Conservation (phyloP, 1,284 basidiomycete genomes). For the Leccinum pachyderme region DNA sequence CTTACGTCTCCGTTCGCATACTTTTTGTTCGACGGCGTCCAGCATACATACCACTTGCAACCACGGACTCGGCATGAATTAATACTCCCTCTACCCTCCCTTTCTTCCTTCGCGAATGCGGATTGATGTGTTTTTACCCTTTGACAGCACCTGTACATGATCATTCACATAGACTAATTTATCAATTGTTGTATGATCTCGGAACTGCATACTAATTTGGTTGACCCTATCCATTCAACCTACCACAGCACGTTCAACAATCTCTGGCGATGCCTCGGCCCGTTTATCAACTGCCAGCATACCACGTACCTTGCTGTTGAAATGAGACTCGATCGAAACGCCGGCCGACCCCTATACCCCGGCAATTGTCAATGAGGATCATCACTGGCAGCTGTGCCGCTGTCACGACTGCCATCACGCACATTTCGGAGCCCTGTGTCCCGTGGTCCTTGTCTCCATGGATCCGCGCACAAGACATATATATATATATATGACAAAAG, state of each 20-base stretch:
- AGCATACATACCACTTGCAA: constrained; percentile 1
- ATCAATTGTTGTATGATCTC: constrained; percentile 11
- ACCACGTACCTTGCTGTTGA: background rate
- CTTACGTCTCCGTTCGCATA: constrained; percentile 2
- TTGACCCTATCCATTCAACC: background rate
- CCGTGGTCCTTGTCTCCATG: background rate
- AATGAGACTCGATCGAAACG: background rate
- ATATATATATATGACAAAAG: background rate
- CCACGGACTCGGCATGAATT: constrained; percentile 2
- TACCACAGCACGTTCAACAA: background rate
- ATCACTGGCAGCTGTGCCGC: background rate
- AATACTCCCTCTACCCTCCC: constrained; percentile 2
- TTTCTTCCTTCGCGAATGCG: background rate
- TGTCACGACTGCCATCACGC: too few species aligned
- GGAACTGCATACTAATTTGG: background rate
- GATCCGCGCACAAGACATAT: background rate
- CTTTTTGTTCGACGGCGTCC: background rate
- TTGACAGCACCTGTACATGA: constrained; percentile 2
- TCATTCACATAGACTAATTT: constrained; percentile 24
- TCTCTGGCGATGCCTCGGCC: background rate
- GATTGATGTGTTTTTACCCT: background rate
- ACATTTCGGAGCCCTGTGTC: too few species aligned
- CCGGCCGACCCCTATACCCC: background rate
- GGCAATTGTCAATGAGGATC: background rate
- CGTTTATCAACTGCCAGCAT: background rate